These are phyloP conservation scores for Phytophthora pisi DNA, from an alignment of 352 stramenopile genomes.

Conservation along the genomic window DNA sequence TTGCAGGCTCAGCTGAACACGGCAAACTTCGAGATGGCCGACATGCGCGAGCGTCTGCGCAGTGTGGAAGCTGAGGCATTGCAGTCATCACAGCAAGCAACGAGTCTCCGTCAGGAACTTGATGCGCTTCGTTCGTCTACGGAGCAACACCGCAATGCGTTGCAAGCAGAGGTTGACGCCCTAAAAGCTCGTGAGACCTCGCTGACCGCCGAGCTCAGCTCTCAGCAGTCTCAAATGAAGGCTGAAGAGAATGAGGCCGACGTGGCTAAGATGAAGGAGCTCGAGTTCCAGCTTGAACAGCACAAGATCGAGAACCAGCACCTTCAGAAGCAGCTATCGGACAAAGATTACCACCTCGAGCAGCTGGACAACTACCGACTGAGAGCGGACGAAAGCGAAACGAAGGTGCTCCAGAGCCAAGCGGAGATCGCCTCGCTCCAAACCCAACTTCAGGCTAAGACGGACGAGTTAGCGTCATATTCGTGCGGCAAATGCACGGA, in stretches of 20 bases:
- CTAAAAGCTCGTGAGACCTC: slow-evolving; percentile 43
- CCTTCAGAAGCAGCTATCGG: slow-evolving; percentile 66
- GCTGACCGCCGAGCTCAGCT: slow-evolving; percentile 37
- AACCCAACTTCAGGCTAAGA: slow-evolving; percentile 41
- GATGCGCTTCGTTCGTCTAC: slow-evolving; percentile 41
- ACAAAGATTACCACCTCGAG: slow-evolving; percentile 73
- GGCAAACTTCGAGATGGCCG: slow-evolving; percentile 39
- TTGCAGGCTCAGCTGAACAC: slow-evolving; percentile 45
- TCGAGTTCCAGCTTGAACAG: slow-evolving; percentile 60
- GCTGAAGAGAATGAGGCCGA: slow-evolving; percentile 33
- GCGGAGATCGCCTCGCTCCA: slow-evolving; percentile 42
- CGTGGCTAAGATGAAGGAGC: slow-evolving; percentile 39
- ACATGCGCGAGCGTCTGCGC: slow-evolving; percentile 41
- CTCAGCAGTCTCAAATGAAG: slow-evolving; percentile 42
- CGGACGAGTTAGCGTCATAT: slow-evolving; percentile 34
- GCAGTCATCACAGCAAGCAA: slow-evolving; percentile 35
- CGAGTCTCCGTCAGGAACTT: slow-evolving; percentile 35
- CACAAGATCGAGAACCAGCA: slow-evolving; percentile 81
- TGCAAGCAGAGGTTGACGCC: slow-evolving; percentile 48
- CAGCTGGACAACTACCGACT: slow-evolving; percentile 55
- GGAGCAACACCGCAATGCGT: slow-evolving; percentile 41
- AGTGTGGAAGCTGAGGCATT: slow-evolving; percentile 37
- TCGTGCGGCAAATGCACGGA: slow-evolving; percentile 48
- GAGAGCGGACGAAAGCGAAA: slow-evolving; percentile 55
- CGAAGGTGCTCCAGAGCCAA: slow-evolving; percentile 39